A percentile compares a stretch with the other conserved stretches of the same genome.
Conservation (phyloP, 495 filamentous ascomycete species). For the Thozetella sp. region DNA sequence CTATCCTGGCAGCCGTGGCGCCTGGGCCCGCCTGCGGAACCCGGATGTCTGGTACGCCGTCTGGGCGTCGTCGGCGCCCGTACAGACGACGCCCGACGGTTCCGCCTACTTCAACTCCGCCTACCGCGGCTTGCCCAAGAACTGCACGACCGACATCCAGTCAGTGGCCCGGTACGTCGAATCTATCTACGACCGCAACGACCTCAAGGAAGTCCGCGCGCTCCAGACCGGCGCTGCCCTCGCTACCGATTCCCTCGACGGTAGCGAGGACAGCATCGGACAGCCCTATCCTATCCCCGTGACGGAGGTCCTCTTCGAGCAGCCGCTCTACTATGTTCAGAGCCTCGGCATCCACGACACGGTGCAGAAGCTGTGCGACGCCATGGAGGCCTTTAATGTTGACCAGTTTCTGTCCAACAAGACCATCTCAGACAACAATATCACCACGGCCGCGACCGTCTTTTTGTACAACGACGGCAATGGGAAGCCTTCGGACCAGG, state of each 20-base stretch:
- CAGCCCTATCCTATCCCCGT: too few relatives aligned
- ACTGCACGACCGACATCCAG: conserved; percentile 14
- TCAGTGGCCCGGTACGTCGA: not conserved
- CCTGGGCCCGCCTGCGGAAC: conserved; percentile 4
- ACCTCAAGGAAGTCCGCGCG: not conserved
- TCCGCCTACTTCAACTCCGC: conserved; percentile 6
- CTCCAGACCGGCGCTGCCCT: not conserved
- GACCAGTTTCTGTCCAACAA: not conserved
- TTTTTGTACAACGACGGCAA: not conserved
- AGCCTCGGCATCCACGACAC: not conserved
- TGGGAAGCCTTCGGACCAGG: not conserved
- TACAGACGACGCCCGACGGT: conserved; percentile 4
- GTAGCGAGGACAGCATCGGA: too few relatives aligned
- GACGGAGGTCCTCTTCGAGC: not conserved
- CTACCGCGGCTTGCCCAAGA: conserved; percentile 5
- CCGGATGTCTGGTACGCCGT: conserved; percentile 10
- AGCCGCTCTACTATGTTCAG: not conserved
- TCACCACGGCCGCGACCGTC: not conserved
- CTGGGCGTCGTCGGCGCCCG: conserved; percentile 10
- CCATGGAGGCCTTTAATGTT: not conserved
- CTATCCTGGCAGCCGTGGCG: conserved; percentile 11
- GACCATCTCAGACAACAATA: not conserved
- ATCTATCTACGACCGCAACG: not conserved
- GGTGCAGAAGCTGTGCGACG: not conserved
- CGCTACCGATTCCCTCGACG: not conserved